These are phyloP conservation scores for Adiantum capillusveneris DNA, from an alignment of 75 land plant genomes.

Conservation along the genomic window DNA sequence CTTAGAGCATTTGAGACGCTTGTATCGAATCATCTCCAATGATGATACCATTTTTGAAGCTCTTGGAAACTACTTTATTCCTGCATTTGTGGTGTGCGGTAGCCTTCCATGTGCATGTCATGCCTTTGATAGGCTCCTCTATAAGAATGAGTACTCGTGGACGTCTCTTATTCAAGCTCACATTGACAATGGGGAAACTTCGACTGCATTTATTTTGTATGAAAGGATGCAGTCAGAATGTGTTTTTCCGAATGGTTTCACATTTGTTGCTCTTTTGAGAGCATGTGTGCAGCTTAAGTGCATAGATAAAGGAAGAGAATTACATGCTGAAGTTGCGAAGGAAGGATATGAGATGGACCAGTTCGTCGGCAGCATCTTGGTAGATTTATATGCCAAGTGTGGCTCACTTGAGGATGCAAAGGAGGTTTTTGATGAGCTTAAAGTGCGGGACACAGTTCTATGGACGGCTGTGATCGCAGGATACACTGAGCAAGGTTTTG, in stretches of 20 bases:
- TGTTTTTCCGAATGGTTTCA: slow-evolving; percentile 45
- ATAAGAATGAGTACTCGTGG: slow-evolving; percentile 40
- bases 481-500: slow-evolving; percentile 51
- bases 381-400: slow-evolving; percentile 57
- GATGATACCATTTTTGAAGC: too few relatives aligned
- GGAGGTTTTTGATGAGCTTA: slow-evolving; percentile 41
- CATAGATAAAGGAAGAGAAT: slow-evolving; percentile 47
- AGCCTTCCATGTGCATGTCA: slow-evolving; percentile 24
- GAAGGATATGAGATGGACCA: slow-evolving; percentile 24
- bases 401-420: slow-evolving; percentile 38
- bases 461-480: slow-evolving; percentile 62
- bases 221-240: slow-evolving; percentile 30
- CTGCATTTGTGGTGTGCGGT: neutral
- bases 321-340: slow-evolving; percentile 47
- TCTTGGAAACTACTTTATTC: neutral
- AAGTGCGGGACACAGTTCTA: slow-evolving; percentile 31
- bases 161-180: slow-evolving; percentile 50
- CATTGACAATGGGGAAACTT: slow-evolving; percentile 12
- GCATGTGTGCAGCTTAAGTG: slow-evolving; percentile 38
- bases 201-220: slow-evolving; percentile 33
- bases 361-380: slow-evolving; percentile 37
- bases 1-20: too few relatives aligned
- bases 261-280: slow-evolving; percentile 42
- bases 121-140: slow-evolving; percentile 22
- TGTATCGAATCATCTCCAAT: too few relatives aligned